These are phyloP conservation scores for Puccinia polysora DNA, from an alignment of 1,284 basidiomycete species.

Conservation along the genomic window DNA sequence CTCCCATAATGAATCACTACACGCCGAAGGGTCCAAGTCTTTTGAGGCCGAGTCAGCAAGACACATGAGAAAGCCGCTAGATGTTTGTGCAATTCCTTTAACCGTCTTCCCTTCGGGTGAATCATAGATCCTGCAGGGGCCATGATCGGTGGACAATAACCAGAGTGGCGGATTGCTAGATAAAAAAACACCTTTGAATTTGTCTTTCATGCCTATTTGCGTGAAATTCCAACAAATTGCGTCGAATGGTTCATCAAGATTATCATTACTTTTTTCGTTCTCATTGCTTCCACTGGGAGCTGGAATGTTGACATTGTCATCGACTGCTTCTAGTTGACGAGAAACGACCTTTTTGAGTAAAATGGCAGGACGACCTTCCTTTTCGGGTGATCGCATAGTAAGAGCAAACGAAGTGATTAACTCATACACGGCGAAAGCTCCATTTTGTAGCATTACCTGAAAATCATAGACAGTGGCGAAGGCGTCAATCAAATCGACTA, in stretches of 20 bases:
- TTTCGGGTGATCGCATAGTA: neutral
- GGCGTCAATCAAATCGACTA: neutral
- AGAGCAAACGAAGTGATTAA: conserved; percentile 12
- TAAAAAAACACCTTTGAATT: conserved; percentile 28
- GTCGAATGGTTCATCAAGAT: neutral
- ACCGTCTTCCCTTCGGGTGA: conserved; percentile 21
- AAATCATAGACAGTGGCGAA: neutral
- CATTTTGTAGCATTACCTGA: conserved; percentile 29
- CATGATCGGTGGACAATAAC: conserved; percentile 42
- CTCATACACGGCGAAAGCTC: conserved; percentile 35
- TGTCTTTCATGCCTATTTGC: neutral
- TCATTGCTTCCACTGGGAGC: neutral
- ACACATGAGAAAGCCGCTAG: conserved; percentile 20
- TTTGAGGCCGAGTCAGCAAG: neutral
- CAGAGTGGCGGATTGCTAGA: conserved; percentile 16
- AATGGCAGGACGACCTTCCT: conserved; percentile 8
- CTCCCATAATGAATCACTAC: conserved; percentile 9
- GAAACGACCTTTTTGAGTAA: conserved; percentile 31
- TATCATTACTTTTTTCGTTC: neutral
- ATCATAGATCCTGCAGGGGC: conserved; percentile 27
- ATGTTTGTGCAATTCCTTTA: neutral
- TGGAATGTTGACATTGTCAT: neutral
- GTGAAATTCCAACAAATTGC: neutral
- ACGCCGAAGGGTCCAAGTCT: neutral
- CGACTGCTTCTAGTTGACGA: conserved; percentile 31